phyloP scores from a whole-genome alignment of 495 filamentous ascomycete species.

The Beverwykella pulmonaria region DNA sequence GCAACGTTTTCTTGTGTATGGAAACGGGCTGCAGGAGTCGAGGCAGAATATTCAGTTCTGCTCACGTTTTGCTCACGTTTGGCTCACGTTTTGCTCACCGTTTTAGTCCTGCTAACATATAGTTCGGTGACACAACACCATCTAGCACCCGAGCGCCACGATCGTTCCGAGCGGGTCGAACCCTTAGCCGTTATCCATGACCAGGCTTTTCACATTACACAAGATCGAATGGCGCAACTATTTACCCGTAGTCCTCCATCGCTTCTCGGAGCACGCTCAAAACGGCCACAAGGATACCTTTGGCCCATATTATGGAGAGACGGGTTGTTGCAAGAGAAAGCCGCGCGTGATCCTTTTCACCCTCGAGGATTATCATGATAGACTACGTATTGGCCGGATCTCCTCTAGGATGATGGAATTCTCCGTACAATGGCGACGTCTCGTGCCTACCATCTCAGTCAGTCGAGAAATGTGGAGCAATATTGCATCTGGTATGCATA shows the following conservation, averaged over 20 bases:
- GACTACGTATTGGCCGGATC: not conserved
- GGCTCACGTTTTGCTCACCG: not conserved
- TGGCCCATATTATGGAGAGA: not conserved
- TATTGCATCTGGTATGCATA: not conserved
- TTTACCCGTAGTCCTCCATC: not conserved
- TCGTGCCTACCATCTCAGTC: not conserved
- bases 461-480: not conserved
- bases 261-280: not conserved
- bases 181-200: not conserved
- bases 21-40: too few species aligned
- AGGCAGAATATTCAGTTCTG: too few species aligned
- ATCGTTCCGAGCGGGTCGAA: not conserved
- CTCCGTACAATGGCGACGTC: not conserved
- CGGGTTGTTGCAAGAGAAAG: not conserved
- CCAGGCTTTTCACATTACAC: not conserved
- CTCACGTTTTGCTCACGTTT: not conserved
- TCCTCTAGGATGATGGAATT: not conserved
- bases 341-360: not conserved
- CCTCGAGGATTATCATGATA: not conserved
- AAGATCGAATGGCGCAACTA: not conserved
- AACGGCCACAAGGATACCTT: not conserved
- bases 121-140: not conserved
- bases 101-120: not conserved
- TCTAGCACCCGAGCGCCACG: not conserved
- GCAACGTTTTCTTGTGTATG: too few species aligned